Evolutionary conservation across 1,284 basidiomycete species (phyloP), one percentile per base, ranked within the genome.

Genomic region (Mycosarcoma mackinlayi): DNA sequence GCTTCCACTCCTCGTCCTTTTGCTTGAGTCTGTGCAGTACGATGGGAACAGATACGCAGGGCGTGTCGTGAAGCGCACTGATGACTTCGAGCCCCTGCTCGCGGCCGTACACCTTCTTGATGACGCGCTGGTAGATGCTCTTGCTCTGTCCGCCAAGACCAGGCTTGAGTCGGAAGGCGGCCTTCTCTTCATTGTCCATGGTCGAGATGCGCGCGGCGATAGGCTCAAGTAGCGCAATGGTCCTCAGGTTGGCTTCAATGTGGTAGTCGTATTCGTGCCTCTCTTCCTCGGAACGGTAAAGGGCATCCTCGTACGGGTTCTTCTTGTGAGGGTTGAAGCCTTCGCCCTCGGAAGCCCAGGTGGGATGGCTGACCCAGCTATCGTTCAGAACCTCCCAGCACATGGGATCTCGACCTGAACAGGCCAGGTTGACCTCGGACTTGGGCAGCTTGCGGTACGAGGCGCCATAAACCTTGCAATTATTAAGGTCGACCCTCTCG

Each of bases 231-330:
- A 97, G 85, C 1, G 92, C 89, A 79, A 98, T 96, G 10, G 94
- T 98, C 42, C 94, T 90, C 18, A 90, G 85, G 77, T 98, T 90
- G 37, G 91, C 93, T 82, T 98, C 94, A 50, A 98, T 89, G 79
- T 96, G 92, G 75, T 96, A 95, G 79, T 97, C 94, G 84, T 94
- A 98, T 84, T 98, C 96, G 85, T 98, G 93, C 24, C 96, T 89
- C 83, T 99, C 96, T 83, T 99, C 96, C 83, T 99, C 96, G 75
- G 92, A 91, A 83, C 92, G 92, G 85, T 98, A 94, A 56, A 98
- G 87, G 0, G 92, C 92, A 79, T 98, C 94, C 84, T 98, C 96
- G 83, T 92, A 98, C 3, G 89, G 88, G 83, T 97, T 99, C 86
- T 98, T 98, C 87, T 95, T 95, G 84, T 97, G 93, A 6, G 94